These are phyloP conservation scores for Botrytis pseudocinerea DNA, from an alignment of 2,329 filamentous ascomycete species.

Conservation along the genomic window DNA sequence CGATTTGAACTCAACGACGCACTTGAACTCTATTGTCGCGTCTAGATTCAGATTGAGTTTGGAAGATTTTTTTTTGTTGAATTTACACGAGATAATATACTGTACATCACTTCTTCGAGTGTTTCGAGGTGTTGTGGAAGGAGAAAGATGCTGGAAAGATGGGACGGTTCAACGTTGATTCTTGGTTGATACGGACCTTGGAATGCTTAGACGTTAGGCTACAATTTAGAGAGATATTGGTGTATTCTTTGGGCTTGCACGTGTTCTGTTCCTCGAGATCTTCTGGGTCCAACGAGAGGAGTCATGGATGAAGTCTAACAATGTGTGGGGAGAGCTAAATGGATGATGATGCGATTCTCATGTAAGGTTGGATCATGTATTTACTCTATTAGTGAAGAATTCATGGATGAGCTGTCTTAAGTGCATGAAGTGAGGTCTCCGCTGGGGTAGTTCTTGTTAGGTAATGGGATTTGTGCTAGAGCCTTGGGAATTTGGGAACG, in stretches of 20 bases:
- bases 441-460: background rate
- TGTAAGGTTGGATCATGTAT: slow-evolving; percentile 5
- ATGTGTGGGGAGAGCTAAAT: slow-evolving; percentile 10
- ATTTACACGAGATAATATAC: background rate
- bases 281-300: background rate
- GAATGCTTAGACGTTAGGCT: background rate
- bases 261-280: background rate
- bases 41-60: background rate
- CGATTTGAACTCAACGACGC: background rate
- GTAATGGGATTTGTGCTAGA: background rate
- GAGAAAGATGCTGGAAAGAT: background rate
- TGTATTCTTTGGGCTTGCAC: background rate
- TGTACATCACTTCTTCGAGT: background rate
- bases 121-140: background rate
- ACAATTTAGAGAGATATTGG: background rate
- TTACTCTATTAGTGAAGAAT: slow-evolving; percentile 3
- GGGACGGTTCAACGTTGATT: background rate
- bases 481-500: background rate
- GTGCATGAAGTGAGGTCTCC: slow-evolving; percentile 8
- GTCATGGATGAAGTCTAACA: background rate
- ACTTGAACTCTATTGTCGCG: background rate
- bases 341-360: slow-evolving; percentile 12
- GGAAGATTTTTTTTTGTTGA: background rate
- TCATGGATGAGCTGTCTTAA: slow-evolving; percentile 9
- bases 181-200: background rate